Evolutionary conservation across 306 rosid genomes (phyloP).

Genomic region (Lablab purpureus): DNA sequence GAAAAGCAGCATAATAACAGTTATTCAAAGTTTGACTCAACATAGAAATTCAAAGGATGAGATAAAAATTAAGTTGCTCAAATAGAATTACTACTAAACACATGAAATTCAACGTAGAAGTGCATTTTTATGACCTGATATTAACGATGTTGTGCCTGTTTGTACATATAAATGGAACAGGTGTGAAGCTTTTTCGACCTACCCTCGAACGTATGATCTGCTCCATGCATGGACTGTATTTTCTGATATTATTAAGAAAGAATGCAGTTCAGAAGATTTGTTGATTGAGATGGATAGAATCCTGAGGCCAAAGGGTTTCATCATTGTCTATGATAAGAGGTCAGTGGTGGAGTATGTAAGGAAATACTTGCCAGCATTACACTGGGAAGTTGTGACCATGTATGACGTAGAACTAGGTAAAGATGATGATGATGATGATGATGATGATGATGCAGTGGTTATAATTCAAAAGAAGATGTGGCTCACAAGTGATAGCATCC

Average conservation of each 20-base stretch:
- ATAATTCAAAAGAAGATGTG: slow-evolving; percentile 76
- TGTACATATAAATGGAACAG: slow-evolving; percentile 39
- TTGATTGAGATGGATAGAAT: slow-evolving; percentile 83
- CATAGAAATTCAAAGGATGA: too few species aligned
- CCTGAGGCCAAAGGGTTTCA: slow-evolving; percentile 75
- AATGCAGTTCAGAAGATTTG: slow-evolving; percentile 72
- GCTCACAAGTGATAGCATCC: slow-evolving; percentile 66
- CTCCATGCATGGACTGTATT: slow-evolving; percentile 80
- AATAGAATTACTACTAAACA: not conserved
- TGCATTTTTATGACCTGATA: not conserved
- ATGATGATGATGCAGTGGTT: slow-evolving; percentile 50
- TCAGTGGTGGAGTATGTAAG: slow-evolving; percentile 62
- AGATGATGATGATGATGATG: slow-evolving; percentile 19
- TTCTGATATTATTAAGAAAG: slow-evolving; percentile 70
- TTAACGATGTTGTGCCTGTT: not conserved
- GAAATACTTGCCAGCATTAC: slow-evolving; percentile 62
- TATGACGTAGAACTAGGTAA: slow-evolving; percentile 49
- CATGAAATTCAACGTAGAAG: not conserved
- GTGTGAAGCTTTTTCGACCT: slow-evolving; percentile 83
- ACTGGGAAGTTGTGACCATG: slow-evolving; percentile 72
- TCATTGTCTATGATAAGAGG: slow-evolving; percentile 68
- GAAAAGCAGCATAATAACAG: not conserved
- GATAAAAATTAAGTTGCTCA: not conserved
- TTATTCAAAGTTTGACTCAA: not conserved
- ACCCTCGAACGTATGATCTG: slow-evolving; percentile 81